Percentiles rank a stretch among this genome's conserved stretches.
Conservation (phyloP, 805 yeast genomes). For the Sugiyamaella smithiae region DNA sequence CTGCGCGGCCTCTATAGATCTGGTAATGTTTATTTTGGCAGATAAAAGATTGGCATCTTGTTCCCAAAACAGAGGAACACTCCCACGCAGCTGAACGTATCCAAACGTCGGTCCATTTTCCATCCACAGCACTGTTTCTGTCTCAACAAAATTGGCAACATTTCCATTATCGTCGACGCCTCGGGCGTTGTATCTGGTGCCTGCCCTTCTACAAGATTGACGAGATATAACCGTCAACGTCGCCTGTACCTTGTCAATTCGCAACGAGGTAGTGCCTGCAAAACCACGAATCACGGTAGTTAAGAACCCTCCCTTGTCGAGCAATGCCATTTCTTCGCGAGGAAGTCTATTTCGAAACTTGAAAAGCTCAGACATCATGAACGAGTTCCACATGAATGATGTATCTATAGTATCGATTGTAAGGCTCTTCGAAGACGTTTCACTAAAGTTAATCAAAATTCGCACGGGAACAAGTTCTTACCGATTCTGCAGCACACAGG, state of each 20-base stretch:
- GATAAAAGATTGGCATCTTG: constrained; percentile 89
- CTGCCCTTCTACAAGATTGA: constrained; percentile 97
- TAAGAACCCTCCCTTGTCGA: constrained; percentile 77
- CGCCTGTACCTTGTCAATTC: constrained; percentile 38
- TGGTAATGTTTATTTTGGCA: constrained; percentile 84
- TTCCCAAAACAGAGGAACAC: constrained; percentile 97
- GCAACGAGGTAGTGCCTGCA: constrained; percentile 66
- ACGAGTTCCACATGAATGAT: constrained; percentile 96
- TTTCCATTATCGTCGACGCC: constrained; percentile 95
- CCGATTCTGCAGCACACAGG: constrained; percentile 77
- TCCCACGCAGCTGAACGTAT: constrained; percentile 88
- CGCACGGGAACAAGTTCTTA: constrained; percentile 29
- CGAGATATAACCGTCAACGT: constrained; percentile 79
- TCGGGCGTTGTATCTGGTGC: constrained; percentile 90
- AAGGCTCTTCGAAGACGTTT: background rate
- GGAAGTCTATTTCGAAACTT: constrained; percentile 71
- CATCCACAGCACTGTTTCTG: constrained; percentile 72
- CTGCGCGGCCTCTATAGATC: constrained; percentile 89
- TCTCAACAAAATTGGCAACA: constrained; percentile 94
- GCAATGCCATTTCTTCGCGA: constrained; percentile 49
- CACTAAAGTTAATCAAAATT: background rate
- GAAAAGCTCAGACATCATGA: constrained; percentile 79
- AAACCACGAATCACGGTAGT: constrained; percentile 95
- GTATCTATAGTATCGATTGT: constrained; percentile 55
- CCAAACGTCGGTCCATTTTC: constrained; percentile 57